A percentile compares a stretch with the other conserved stretches of the same genome.
phyloP scores from a whole-genome alignment of 2,329 filamentous ascomycete species.

The Talaromyces islandicus region DNA sequence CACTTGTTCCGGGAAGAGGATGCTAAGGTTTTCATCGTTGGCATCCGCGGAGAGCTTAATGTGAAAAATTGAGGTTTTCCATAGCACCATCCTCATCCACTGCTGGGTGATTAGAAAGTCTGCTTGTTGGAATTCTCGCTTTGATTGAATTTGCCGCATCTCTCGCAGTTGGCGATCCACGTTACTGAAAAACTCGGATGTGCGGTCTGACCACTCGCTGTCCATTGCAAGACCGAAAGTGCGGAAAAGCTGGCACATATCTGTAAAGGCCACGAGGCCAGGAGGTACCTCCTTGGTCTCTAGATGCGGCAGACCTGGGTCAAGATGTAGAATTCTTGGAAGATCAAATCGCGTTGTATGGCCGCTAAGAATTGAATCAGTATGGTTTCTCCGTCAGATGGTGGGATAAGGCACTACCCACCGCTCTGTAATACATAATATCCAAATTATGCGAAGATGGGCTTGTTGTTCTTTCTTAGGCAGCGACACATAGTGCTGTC shows the following conservation, averaged over 20 bases:
- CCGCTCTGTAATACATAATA: slow-evolving; percentile 10
- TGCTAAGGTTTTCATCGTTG: slow-evolving; percentile 8
- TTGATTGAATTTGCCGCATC: slow-evolving; percentile 7
- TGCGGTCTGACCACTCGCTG: slow-evolving; percentile 3
- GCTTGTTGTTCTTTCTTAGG: slow-evolving; percentile 5
- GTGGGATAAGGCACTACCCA: not conserved
- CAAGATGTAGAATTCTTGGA: slow-evolving; percentile 5
- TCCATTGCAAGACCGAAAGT: slow-evolving; percentile 11
- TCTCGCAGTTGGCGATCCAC: slow-evolving; percentile 4
- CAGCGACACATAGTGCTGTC: slow-evolving; percentile 5
- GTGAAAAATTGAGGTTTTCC: slow-evolving; percentile 11
- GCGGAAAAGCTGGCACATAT: slow-evolving; percentile 9
- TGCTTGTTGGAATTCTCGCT: slow-evolving; percentile 8
- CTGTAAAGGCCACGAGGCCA: slow-evolving; percentile 8
- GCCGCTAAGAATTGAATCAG: slow-evolving; percentile 3
- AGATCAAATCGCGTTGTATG: slow-evolving; percentile 11
- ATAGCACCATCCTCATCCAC: slow-evolving; percentile 10
- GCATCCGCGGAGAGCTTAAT: slow-evolving; percentile 9
- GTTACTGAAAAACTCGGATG: slow-evolving; percentile 4
- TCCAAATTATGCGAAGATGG: slow-evolving; percentile 11
- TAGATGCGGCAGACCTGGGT: slow-evolving; percentile 6
- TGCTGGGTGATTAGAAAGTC: slow-evolving; percentile 12
- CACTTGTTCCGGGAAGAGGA: slow-evolving; percentile 8
- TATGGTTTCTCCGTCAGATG: not conserved
- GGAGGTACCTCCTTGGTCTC: slow-evolving; percentile 6